These are phyloP conservation scores for Jamesozyma lodderae DNA, from an alignment of 805 yeast genomes.

Conservation along the genomic window DNA sequence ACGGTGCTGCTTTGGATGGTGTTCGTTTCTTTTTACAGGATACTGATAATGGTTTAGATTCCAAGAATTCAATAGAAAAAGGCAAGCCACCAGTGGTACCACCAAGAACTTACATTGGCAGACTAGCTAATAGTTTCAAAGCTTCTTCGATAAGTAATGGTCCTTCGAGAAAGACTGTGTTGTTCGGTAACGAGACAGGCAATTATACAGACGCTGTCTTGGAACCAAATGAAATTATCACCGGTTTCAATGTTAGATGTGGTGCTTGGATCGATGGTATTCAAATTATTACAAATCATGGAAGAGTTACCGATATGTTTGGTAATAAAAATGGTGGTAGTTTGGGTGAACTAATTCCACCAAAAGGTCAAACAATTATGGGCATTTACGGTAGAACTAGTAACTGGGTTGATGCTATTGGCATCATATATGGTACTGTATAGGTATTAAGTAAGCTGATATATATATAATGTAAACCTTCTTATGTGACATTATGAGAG, in stretches of 20 bases:
- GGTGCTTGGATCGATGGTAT: slow-evolving; percentile 91
- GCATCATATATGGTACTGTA: slow-evolving; percentile 44
- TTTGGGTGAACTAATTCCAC: slow-evolving; percentile 49
- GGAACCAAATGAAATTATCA: slow-evolving; percentile 48
- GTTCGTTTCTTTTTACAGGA: slow-evolving; percentile 41
- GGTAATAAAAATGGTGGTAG: slow-evolving; percentile 71
- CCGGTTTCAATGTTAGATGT: slow-evolving; percentile 53
- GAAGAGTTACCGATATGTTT: slow-evolving; percentile 44
- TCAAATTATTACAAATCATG: slow-evolving; percentile 55
- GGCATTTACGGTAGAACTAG: slow-evolving; percentile 69
- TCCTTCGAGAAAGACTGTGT: slow-evolving; percentile 7
- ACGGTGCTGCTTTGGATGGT: slow-evolving; percentile 80
- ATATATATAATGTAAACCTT: background rate
- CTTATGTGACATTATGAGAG: background rate
- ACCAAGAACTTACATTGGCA: slow-evolving; percentile 35
- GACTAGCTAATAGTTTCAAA: slow-evolving; percentile 22
- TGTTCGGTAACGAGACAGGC: slow-evolving; percentile 46
- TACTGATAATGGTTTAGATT: background rate
- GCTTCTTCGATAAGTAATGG: slow-evolving; percentile 8
- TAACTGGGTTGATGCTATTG: slow-evolving; percentile 67
- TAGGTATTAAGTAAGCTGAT: background rate
- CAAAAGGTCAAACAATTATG: slow-evolving; percentile 48
- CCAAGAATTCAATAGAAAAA: background rate
- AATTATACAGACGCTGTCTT: slow-evolving; percentile 49
- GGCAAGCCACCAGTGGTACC: slow-evolving; percentile 36